Evolutionary conservation across 495 filamentous ascomycete species (phyloP), one percentile per base, ranked within the genome.

Genomic region (Tuber brumale): DNA sequence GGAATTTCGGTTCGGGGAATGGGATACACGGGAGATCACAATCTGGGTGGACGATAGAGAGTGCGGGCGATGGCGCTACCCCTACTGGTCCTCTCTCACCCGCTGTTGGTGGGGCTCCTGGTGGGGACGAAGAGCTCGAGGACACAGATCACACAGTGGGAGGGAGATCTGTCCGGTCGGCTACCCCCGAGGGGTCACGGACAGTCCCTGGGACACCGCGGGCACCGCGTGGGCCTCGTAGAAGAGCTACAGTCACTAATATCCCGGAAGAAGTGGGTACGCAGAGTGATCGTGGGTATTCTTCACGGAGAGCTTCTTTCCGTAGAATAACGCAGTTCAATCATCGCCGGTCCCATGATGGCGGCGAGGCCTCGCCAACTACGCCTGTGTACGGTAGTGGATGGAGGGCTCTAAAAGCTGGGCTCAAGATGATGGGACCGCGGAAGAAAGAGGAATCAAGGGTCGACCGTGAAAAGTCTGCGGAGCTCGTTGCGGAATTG

Each of bases 401-500:
- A 85, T 98, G 95, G 95, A 89, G 88, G 69, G 90, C 92, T 80
- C 87, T 98, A 73, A 97, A 97, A 83, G 90, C 91, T 61, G 92
- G 93, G 0, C 83, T 99, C 70, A 93, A 91, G 81, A 87, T 95
- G 82, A 88, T 98, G 61, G 93, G 92, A 6, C 91, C 92, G 82
- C 85, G 88, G 44, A 92, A 90, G 80, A 96, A 91, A 83, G 90
- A 91, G 16, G 93, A 97, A 75, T 90, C 87, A 66, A 89, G 91
- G 72, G 90, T 97, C 70, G 95, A 99, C 84, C 93, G 94, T 83
- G 91, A 91, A 81, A 99, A 99, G 81, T 97, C 94, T 39, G 94
- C 95, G 31, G 96, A 99, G 82, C 87, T 99, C 43, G 92, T 99
- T 87, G 95, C 96, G 8, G 95, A 99, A 83, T 87, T 99, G 37